Base-by-base conservation (phyloP, 805 yeast genomes). In the Groenewaldozyma salmanticensis region DNA sequence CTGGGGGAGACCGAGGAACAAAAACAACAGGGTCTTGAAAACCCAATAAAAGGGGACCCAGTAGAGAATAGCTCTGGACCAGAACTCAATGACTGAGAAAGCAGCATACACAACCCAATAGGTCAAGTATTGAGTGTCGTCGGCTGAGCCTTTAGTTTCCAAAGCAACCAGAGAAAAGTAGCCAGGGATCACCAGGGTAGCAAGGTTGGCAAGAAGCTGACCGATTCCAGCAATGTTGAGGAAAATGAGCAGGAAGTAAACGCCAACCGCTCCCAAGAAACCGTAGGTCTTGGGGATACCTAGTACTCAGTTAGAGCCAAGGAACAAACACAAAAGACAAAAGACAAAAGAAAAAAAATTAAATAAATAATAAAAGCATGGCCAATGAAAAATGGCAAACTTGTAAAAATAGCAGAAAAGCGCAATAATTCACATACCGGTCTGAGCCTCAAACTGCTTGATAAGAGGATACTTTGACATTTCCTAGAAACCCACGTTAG, bases 51-150 rank as follows among this genome's bases (percentile, higher is more conserved):
- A 87, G 57, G 99, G 98, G 52, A 92, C 66, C 94, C 96, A 85
- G 74, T 87, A 87, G 45, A 90, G 71, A 54, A 92, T 81, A 29
- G 96, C 81, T 57, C 78, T 76, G 41, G 95, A 79, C 97, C 96
- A 92, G 74, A 86, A 92, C 69, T 92, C 99, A 55, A 86, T 60
- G 40, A 92, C 88, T 62, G 79, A 85, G 68, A 92, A 75, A 54
- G 79, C 78, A 13, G 96, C 95, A 60, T 84, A 92, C n/a, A 92
- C 95, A 44, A 92, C 96, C 98, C 98, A 92, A 71, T 92, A 92
- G 11, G 96, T 84, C 37, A 92, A 74, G 60, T 84, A 75, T 61
- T 81, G 80, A 36, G 92, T 78, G 64, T 92, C 99, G 61, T 90
- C 96, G 33, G 67, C 64, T 33, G 77, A 65, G 15, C 73, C 57